Evolutionary conservation across 768 basidiomycete genomes (phyloP).

Genomic region (Leccinum obscurum): DNA sequence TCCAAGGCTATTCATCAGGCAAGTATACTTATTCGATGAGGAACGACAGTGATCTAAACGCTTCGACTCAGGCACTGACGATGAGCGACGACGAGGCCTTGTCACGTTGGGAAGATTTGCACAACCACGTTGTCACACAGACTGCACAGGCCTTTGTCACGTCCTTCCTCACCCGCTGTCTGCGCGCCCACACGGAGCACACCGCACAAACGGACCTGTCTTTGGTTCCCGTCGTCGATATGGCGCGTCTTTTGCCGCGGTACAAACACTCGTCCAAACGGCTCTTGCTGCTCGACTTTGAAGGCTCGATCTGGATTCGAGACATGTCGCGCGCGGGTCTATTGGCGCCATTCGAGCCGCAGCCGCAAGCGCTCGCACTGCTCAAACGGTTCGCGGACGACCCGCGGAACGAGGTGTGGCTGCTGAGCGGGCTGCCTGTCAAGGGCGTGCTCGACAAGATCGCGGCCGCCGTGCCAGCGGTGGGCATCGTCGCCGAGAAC

Average conservation of each 20-base stretch:
- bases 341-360: conserved; percentile 41
- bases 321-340: conserved; percentile 52
- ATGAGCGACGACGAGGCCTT: conserved; percentile 75
- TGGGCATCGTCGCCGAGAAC: conserved; percentile 88
- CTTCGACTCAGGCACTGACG: conserved; percentile 53
- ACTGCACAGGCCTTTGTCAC: conserved; percentile 84
- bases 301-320: conserved; percentile 75
- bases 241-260: conserved; percentile 57
- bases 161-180: conserved; percentile 71
- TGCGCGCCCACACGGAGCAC: conserved; percentile 75
- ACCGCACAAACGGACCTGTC: conserved; percentile 31
- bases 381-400: conserved; percentile 63
- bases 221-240: conserved; percentile 42
- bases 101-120: conserved; percentile 82
- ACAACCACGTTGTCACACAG: conserved; percentile 83
- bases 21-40: not conserved
- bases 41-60: conserved; percentile 6
- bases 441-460: conserved; percentile 64
- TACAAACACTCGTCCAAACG: conserved; percentile 67
- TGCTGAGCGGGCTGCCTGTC: conserved; percentile 73
- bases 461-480: conserved; percentile 55
- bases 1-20: conserved; percentile 71
- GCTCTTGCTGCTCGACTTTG: conserved; percentile 74
- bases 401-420: conserved; percentile 74
- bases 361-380: conserved; percentile 42